Evolutionary conservation across 805 yeast species (phyloP).

Genomic region (Candida cerambycidarum): DNA sequence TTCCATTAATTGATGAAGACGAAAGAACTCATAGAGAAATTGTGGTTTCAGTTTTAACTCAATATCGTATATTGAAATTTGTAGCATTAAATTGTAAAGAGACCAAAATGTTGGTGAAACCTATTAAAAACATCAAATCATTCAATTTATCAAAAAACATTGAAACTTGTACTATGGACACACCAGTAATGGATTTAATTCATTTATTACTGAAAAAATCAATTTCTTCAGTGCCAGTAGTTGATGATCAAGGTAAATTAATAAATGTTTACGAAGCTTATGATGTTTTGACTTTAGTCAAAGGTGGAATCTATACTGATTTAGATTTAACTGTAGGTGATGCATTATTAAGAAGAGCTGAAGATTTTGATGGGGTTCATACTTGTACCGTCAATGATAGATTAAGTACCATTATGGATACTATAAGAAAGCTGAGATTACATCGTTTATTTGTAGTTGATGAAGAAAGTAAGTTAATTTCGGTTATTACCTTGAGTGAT

Average conservation of each 20-base stretch:
- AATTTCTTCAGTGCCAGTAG: slow-evolving; percentile 92
- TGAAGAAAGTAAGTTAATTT: slow-evolving; percentile 69
- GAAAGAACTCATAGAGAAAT: slow-evolving; percentile 90
- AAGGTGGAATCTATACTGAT: slow-evolving; percentile 92
- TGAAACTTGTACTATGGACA: slow-evolving; percentile 81
- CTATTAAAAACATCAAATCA: slow-evolving; percentile 68
- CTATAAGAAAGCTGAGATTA: slow-evolving; percentile 84
- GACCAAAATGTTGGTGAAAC: slow-evolving; percentile 76
- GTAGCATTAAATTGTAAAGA: slow-evolving; percentile 96
- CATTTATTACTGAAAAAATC: slow-evolving; percentile 72
- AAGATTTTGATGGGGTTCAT: slow-evolving; percentile 96
- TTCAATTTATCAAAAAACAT: slow-evolving; percentile 54
- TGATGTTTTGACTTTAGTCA: slow-evolving; percentile 87
- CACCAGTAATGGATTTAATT: slow-evolving; percentile 93
- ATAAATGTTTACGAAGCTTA: slow-evolving; percentile 94
- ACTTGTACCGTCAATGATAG: slow-evolving; percentile 90
- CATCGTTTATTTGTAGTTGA: slow-evolving; percentile 93
- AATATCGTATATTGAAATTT: slow-evolving; percentile 91
- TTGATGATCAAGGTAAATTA: slow-evolving; percentile 67
- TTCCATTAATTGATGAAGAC: slow-evolving; percentile 92
- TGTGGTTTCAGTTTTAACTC: slow-evolving; percentile 92
- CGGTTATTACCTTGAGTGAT: slow-evolving; percentile 89
- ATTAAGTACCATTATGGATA: slow-evolving; percentile 86
- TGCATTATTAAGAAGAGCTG: slow-evolving; percentile 89
- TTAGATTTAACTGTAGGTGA: slow-evolving; percentile 91